phyloP scores from a whole-genome alignment of 2,329 filamentous ascomycete genomes.

The Phialophora tarda region DNA sequence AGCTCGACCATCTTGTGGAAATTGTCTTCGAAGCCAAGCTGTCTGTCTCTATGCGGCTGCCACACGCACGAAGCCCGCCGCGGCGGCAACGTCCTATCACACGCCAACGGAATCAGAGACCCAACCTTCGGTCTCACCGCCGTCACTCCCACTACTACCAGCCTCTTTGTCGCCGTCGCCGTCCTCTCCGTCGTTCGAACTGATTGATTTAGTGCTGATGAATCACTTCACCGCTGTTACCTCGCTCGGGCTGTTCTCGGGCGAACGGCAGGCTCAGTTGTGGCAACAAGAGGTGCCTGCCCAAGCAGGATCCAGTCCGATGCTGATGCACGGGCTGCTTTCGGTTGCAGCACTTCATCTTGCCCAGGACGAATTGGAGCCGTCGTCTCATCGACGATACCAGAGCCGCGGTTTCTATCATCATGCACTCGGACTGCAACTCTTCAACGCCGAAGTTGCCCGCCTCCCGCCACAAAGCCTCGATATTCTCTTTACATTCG shows the following conservation, averaged over 20 bases:
- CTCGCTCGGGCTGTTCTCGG: not conserved
- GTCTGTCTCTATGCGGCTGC: not conserved
- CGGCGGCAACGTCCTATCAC: not conserved
- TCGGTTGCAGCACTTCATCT: not conserved
- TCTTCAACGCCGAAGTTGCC: not conserved
- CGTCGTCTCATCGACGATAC: not conserved
- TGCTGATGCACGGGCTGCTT: not conserved
- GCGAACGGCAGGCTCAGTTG: not conserved
- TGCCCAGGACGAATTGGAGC: not conserved
- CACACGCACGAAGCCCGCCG: not conserved
- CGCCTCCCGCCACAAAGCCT: not conserved
- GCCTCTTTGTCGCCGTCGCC: not conserved
- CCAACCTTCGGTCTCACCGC: not conserved
- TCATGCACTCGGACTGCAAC: not conserved
- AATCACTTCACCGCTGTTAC: constrained; percentile 2
- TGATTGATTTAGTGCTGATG: constrained; percentile 5
- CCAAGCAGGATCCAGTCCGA: not conserved
- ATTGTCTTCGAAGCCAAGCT: not conserved
- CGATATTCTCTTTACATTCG: not conserved
- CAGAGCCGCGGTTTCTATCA: not conserved
- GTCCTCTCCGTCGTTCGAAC: not conserved
- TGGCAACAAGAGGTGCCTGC: not conserved
- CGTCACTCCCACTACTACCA: not conserved
- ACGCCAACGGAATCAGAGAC: not conserved
- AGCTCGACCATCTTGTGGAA: not conserved